phyloP scores from a whole-genome alignment of 805 yeast genomes.

The Tetrapisispora nanseiensis region DNA sequence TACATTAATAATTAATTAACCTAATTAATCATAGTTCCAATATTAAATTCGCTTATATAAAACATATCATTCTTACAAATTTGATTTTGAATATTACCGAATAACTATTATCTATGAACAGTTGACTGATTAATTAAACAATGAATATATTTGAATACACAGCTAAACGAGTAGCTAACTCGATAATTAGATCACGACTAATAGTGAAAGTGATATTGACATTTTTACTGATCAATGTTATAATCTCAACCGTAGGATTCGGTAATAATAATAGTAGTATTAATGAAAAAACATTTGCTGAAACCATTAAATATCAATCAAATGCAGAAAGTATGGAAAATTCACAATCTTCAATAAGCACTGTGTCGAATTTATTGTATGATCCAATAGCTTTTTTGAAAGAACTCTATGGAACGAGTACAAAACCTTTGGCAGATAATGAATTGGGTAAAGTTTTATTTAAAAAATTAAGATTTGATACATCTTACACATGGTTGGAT shows the following conservation, averaged over 20 bases:
- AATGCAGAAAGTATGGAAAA: background rate
- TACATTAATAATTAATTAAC: too few species aligned
- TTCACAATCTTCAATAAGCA: background rate
- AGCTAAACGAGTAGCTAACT: background rate
- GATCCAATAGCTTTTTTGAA: conserved; percentile 3
- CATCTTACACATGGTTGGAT: conserved; percentile 13
- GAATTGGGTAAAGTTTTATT: conserved; percentile 7
- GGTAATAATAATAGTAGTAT: background rate
- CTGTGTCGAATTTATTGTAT: background rate
- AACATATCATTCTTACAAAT: too few species aligned
- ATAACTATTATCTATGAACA: too few species aligned
- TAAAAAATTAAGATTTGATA: conserved; percentile 14
- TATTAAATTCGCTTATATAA: too few species aligned
- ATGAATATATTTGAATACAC: background rate
- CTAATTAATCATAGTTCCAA: too few species aligned
- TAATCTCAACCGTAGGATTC: background rate
- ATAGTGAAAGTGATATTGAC: background rate
- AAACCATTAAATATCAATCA: background rate
- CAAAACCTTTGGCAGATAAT: background rate
- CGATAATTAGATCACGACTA: background rate
- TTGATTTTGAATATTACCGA: too few species aligned
- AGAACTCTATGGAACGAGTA: background rate
- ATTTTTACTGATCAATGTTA: background rate
- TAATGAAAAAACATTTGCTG: background rate
- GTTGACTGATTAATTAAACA: too few species aligned